phyloP scores from a whole-genome alignment of 805 yeast genomes.

The Saccharomyces kudriavzevii region DNA sequence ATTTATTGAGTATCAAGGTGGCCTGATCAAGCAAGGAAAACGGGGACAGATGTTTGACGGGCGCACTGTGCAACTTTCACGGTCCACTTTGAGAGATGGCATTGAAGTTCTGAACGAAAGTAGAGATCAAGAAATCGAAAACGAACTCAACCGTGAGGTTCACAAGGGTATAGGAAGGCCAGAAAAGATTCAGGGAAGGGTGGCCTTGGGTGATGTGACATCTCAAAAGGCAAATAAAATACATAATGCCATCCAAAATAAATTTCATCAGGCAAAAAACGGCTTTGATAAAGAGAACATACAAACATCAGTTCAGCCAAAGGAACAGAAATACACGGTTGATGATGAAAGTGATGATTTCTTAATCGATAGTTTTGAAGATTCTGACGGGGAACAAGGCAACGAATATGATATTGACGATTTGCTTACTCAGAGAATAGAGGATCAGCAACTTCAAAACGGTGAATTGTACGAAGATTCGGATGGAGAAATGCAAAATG shows the following conservation, averaged over 20 bases:
- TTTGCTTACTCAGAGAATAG: neutral
- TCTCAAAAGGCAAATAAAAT: conserved; percentile 7
- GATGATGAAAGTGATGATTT: neutral
- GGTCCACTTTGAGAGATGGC: neutral
- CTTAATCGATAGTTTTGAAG: neutral
- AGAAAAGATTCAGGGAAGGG: conserved; percentile 1
- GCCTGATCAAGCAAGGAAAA: neutral
- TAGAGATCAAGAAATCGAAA: neutral
- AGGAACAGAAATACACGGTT: neutral
- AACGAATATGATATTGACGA: neutral
- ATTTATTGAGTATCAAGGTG: neutral
- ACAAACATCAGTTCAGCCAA: neutral
- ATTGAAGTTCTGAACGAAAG: neutral
- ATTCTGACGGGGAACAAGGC: neutral
- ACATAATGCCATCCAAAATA: neutral
- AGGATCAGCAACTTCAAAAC: neutral
- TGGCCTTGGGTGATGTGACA: conserved; percentile 19
- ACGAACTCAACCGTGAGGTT: neutral
- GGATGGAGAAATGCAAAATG: neutral
- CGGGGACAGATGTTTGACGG: neutral
- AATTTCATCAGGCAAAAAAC: neutral
- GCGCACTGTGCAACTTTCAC: neutral
- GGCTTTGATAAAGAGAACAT: neutral
- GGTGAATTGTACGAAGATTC: neutral
- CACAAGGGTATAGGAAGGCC: neutral